A percentile compares a stretch with the other conserved stretches of the same genome.
Conservation (phyloP, 2,329 filamentous ascomycete genomes). For the Biscogniauxia mediterranea region DNA sequence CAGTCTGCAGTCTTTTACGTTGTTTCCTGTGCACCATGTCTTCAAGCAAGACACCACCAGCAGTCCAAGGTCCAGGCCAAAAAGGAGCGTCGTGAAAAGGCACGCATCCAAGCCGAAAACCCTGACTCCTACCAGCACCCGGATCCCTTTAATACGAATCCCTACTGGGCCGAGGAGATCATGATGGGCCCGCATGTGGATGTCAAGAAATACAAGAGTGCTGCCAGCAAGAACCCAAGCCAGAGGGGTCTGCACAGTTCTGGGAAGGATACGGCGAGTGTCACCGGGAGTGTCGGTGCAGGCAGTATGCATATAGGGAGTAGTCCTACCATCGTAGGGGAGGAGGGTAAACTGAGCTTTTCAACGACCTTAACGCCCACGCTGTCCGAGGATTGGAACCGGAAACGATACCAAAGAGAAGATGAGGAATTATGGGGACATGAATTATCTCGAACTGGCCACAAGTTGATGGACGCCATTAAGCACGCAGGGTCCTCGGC, state of each 20-base stretch:
- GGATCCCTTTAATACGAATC: constrained; percentile 80
- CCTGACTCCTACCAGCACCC: constrained; percentile 76
- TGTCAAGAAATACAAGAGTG: constrained; percentile 58
- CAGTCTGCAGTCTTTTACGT: constrained; percentile 80
- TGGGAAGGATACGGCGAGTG: constrained; percentile 50
- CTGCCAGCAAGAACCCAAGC: constrained; percentile 54
- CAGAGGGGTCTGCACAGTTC: constrained; percentile 59
- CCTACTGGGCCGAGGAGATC: constrained; percentile 87
- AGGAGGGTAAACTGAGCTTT: constrained; percentile 41
- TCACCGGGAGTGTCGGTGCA: constrained; percentile 32
- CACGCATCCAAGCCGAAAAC: constrained; percentile 64
- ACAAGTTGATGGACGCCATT: constrained; percentile 57
- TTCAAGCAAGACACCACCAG: constrained; percentile 65
- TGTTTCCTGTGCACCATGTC: constrained; percentile 75
- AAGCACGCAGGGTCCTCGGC: constrained; percentile 58
- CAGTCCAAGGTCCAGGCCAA: constrained; percentile 70
- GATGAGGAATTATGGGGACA: constrained; percentile 84
- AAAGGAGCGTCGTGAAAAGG: constrained; percentile 64
- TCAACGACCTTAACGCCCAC: constrained; percentile 39
- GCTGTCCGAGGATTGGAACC: constrained; percentile 66
- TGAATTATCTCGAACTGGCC: constrained; percentile 52
- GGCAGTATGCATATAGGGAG: constrained; percentile 37
- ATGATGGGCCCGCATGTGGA: constrained; percentile 62
- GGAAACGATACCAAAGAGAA: constrained; percentile 77
- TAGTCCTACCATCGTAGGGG: constrained; percentile 45